phyloP scores from a whole-genome alignment of 1,139 yeast species.

The Hyphopichia khmerensis region DNA sequence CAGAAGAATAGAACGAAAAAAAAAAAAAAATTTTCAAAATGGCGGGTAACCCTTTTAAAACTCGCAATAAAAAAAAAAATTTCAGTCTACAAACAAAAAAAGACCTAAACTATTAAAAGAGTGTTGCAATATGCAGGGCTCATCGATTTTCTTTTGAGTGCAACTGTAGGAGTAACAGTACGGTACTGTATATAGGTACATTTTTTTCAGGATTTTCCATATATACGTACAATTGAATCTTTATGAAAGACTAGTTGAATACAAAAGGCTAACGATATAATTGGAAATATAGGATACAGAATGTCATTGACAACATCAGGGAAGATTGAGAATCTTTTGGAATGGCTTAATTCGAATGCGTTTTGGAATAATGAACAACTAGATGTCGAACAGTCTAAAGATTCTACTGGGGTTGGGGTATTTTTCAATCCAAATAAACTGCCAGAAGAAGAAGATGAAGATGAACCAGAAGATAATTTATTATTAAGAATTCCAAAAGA shows the following conservation, averaged over 20 bases:
- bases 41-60: conserved; percentile 25
- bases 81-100: too few species aligned
- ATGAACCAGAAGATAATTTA: conserved; percentile 30
- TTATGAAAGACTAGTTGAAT: too few species aligned
- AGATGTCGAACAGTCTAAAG: conserved; percentile 44
- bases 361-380: conserved; percentile 50
- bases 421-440: conserved; percentile 32
- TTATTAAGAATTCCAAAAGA: conserved; percentile 50
- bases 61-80: too few species aligned
- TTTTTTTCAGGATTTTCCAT: too few species aligned
- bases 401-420: conserved; percentile 72
- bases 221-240: too few species aligned
- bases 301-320: conserved; percentile 1
- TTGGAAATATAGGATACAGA: too few species aligned
- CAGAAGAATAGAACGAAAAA: too few species aligned
- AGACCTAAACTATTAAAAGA: too few species aligned
- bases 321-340: conserved; percentile 4
- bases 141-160: too few species aligned
- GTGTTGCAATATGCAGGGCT: background rate
- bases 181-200: too few species aligned
- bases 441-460: conserved; percentile 27
- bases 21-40: background rate
- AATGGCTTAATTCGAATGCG: conserved; percentile 52
- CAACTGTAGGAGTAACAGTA: too few species aligned
- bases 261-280: too few species aligned